Conservation (phyloP, 306 rosid genomes). For the Dicorynia guianensis region DNA sequence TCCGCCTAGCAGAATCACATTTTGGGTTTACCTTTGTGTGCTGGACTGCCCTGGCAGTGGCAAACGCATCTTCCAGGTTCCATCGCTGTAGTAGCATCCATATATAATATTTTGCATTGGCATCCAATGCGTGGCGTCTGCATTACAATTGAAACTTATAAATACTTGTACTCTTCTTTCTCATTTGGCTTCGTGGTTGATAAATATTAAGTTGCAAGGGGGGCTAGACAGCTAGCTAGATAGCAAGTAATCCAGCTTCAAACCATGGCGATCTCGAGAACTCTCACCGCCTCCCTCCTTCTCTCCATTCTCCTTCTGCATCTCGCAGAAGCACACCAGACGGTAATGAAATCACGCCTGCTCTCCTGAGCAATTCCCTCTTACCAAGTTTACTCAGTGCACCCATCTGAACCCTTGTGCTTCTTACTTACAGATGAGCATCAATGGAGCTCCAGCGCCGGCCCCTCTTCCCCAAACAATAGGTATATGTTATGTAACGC, state of each 20-base stretch:
- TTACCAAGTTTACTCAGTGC: too few species aligned
- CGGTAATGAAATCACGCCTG: slow-evolving; percentile 7
- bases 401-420: background rate
- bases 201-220: too few species aligned
- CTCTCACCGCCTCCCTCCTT: slow-evolving; percentile 29
- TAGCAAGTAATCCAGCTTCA: too few species aligned
- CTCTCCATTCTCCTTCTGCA: slow-evolving; percentile 33
- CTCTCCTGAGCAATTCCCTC: too few species aligned
- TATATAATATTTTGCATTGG: background rate
- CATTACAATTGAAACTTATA: slow-evolving; percentile 11
- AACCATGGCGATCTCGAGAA: slow-evolving; percentile 37
- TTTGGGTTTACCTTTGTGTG: slow-evolving; percentile 9
- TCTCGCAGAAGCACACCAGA: slow-evolving; percentile 33
- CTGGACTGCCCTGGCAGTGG: slow-evolving; percentile 38
- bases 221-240: too few species aligned
- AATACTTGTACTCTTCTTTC: slow-evolving; percentile 16
- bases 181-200: background rate
- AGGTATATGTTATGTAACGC: too few species aligned
- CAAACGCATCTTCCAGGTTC: slow-evolving; percentile 29
- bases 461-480: slow-evolving; percentile 35
- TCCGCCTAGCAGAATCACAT: background rate
- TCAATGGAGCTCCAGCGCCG: slow-evolving; percentile 18
- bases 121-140: slow-evolving; percentile 8
- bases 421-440: slow-evolving; percentile 15
- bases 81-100: background rate